Evolutionary conservation across 2,329 filamentous ascomycete species (phyloP).

Genomic region (Emergomyces orientalis): DNA sequence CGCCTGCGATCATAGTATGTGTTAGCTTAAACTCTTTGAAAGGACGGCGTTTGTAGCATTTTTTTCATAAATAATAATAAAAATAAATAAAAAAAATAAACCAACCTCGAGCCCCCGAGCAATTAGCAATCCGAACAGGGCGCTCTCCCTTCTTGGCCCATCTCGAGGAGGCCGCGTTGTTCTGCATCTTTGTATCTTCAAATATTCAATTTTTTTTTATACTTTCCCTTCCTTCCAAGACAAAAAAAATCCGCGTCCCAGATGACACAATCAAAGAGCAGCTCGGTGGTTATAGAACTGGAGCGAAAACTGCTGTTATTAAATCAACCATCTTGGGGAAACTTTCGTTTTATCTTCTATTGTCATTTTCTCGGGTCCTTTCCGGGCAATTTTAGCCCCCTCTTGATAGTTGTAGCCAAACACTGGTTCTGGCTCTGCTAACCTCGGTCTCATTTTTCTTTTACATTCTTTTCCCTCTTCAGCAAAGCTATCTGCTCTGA

Average conservation of each 20-base stretch:
- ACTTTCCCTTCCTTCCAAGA: not conserved
- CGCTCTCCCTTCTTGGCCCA: slow-evolving; percentile 12
- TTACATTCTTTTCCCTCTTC: not conserved
- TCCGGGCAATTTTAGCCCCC: not conserved
- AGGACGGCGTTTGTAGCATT: too few relatives aligned
- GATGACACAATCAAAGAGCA: not conserved
- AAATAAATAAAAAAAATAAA: not conserved
- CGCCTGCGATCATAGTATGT: slow-evolving; percentile 16
- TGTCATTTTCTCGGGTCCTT: not conserved
- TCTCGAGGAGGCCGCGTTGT: slow-evolving; percentile 5
- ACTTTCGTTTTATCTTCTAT: not conserved
- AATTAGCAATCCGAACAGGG: slow-evolving; percentile 23
- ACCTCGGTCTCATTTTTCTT: not conserved
- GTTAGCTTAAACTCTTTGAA: not conserved
- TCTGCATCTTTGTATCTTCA: not conserved
- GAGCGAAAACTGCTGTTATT: not conserved
- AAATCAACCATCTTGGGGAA: not conserved
- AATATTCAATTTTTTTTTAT: not conserved
- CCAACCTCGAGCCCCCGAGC: slow-evolving; percentile 19
- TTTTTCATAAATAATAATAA: not conserved
- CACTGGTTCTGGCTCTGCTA: not conserved
- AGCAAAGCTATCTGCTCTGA: not conserved
- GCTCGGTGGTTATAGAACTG: not conserved
- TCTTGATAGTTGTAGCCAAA: not conserved
- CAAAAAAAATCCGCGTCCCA: not conserved